A percentile compares a stretch with the other conserved stretches of the same genome.
phyloP scores from a whole-genome alignment of 306 rosid genomes.

The Benincasa hispida region DNA sequence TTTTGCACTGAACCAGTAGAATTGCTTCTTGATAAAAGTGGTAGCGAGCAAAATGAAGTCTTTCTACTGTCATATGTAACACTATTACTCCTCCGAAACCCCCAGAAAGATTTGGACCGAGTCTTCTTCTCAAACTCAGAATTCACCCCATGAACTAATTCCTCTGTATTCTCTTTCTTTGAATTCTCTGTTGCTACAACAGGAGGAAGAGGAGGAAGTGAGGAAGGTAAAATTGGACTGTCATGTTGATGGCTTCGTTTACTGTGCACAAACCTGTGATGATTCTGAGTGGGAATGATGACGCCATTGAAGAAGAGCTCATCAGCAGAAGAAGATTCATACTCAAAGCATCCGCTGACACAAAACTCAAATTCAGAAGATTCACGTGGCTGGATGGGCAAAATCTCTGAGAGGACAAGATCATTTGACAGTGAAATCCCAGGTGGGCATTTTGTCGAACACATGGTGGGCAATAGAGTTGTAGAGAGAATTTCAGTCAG shows the following conservation, averaged over 20 bases:
- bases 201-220: conserved; percentile 45
- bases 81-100: conserved; percentile 73
- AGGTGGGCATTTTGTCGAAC: not conserved
- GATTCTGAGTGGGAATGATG: conserved; percentile 51
- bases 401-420: not conserved
- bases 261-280: conserved; percentile 6
- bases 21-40: conserved; percentile 59
- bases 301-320: conserved; percentile 82
- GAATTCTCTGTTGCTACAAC: conserved; percentile 13
- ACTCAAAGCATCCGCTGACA: conserved; percentile 18
- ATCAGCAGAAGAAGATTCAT: conserved; percentile 65
- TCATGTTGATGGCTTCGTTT: not conserved
- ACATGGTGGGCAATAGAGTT: not conserved
- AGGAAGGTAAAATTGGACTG: conserved; percentile 5
- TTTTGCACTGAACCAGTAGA: conserved; percentile 57
- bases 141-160: conserved; percentile 10
- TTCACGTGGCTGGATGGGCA: not conserved
- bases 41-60: conserved; percentile 28
- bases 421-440: not conserved
- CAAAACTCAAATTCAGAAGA: conserved; percentile 62
- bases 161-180: conserved; percentile 26
- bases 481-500: not conserved
- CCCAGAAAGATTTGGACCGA: conserved; percentile 68
- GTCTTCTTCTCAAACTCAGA: conserved; percentile 24
- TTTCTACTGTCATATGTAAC: conserved; percentile 47